These are phyloP conservation scores for Aureobasidium vineae DNA, from an alignment of 2,329 filamentous ascomycete species.

Conservation along the genomic window DNA sequence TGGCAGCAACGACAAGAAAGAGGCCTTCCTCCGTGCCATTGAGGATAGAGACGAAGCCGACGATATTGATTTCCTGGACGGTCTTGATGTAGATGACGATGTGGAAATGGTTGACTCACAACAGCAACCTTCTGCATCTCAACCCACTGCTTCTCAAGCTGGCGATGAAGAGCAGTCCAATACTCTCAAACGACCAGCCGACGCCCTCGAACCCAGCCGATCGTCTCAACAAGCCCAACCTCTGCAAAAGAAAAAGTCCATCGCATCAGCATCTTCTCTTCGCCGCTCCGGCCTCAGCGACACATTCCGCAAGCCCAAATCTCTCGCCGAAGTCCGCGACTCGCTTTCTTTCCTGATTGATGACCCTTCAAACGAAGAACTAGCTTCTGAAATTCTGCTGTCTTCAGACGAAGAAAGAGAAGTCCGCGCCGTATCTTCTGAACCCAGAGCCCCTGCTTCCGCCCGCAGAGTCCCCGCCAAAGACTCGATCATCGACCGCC, in stretches of 20 bases:
- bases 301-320: conserved; percentile 61
- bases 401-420: conserved; percentile 43
- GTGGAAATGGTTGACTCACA: conserved; percentile 45
- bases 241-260: conserved; percentile 1
- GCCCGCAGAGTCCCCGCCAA: conserved; percentile 41
- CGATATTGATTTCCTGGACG: conserved; percentile 71
- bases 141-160: not conserved
- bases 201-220: conserved; percentile 1
- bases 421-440: conserved; percentile 39
- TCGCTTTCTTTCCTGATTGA: conserved; percentile 82
- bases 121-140: conserved; percentile 13
- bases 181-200: conserved; percentile 40
- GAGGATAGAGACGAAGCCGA: conserved; percentile 69
- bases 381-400: conserved; percentile 45
- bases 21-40: conserved; percentile 85
- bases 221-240: conserved; percentile 8
- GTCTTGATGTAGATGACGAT: conserved; percentile 49
- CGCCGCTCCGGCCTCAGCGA: conserved; percentile 36
- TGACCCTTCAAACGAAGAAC: conserved; percentile 56
- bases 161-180: conserved; percentile 11
- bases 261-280: not conserved
- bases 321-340: conserved; percentile 76
- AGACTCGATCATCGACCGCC: conserved; percentile 65
- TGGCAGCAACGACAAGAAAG: conserved; percentile 77
- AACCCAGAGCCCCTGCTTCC: conserved; percentile 42